Conservation (phyloP, 108 stramenopile genomes). For the Pseudonitzschia pungens region DNA sequence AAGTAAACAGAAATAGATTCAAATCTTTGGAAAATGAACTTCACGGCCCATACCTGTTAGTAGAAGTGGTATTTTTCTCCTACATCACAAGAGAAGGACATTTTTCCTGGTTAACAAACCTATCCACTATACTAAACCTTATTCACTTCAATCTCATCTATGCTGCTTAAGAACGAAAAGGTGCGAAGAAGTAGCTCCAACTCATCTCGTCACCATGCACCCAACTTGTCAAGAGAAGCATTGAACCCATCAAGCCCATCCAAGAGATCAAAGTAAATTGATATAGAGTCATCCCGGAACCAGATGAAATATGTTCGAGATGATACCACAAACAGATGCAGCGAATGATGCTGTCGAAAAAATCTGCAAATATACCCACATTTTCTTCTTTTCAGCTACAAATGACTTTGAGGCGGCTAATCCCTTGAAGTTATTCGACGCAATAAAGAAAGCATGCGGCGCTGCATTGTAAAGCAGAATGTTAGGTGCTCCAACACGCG, state of each 20-base stretch:
- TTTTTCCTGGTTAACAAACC: no score
- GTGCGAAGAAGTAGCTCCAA: neutral
- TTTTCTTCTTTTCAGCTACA: neutral
- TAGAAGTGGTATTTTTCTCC: no score
- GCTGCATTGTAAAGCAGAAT: neutral
- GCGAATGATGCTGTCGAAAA: neutral
- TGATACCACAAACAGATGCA: neutral
- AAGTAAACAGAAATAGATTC: no score
- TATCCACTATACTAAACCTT: no score
- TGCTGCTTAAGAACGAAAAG: no score
- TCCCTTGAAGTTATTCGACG: neutral
- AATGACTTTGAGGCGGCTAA: neutral
- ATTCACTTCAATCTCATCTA: no score
- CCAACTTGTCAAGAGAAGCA: conserved; percentile 1
- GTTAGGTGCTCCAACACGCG: neutral
- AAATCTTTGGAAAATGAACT: no score
- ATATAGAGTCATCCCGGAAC: neutral
- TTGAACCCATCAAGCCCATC: neutral
- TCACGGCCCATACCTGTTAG: no score
- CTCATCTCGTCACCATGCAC: neutral
- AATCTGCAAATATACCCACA: neutral
- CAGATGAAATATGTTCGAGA: neutral
- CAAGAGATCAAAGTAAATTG: neutral
- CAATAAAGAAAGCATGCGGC: neutral
- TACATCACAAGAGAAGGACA: no score